Base-by-base conservation (phyloP, 2,329 filamentous ascomycete species). In the Pseudocercospora fijiensis region DNA sequence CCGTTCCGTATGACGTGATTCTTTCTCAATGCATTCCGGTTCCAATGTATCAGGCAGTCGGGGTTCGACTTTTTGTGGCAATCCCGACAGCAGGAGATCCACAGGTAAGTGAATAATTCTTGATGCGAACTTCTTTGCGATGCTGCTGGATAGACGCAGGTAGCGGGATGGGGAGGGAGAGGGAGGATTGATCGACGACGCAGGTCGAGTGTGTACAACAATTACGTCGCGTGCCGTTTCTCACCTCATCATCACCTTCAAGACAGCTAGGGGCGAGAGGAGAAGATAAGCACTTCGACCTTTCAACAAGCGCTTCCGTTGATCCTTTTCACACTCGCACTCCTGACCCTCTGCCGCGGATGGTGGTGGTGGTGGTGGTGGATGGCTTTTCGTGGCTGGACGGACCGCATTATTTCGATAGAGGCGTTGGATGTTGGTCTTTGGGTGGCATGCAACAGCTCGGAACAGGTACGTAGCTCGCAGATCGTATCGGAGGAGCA, bases 41-140 rank as follows among this genome's bases (percentile, higher is more conserved):
- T 41, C 37, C 37, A 41, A 41, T n/a, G 33, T 37, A 16, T 37
- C 33, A n/a, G 33, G 33, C 13, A 37, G 33, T 37, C 33, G 33
- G 37, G 8, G 16, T 41, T 41, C 37, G 18, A 41, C 37, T 41
- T 41, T 7, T 41, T 41, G 37, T 41, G 37, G 37, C 37, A 41
- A 41, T 41, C 18, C 37, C 37, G 37, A 41, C 37, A 5, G 37
- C 37, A 41, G 37, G 18, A n/a, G 37, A 41, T 41, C 37, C 37
- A 62, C 11, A 60, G 61, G 60, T 28, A 72, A 75, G 33, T 70
- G 81, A 0, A 81, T 83, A 57, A 51, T 51, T 11, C 20, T 51
- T 26, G 20, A 51, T 26, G 18, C 16, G 52, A 37, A 24, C 6
- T 33, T 33, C 11, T 13, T 13, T 33, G 30, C 30, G 30, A 33